Conservation (phyloP, 1,284 basidiomycete genomes). For the Microbotryomycetes sp. region DNA sequence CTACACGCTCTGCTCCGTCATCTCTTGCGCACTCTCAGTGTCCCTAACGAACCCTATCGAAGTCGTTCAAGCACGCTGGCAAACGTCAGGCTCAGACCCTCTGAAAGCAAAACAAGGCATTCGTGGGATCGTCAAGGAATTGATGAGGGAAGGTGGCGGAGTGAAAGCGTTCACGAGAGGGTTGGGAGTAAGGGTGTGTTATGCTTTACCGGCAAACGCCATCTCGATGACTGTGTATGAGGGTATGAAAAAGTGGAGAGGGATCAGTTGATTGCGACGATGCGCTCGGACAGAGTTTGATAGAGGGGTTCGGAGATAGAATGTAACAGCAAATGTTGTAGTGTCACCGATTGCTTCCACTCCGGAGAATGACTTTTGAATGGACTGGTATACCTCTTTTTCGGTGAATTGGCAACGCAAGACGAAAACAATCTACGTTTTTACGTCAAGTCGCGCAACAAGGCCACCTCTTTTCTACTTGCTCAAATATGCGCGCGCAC, state of each 20-base stretch:
- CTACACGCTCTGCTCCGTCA: slow-evolving; percentile 32
- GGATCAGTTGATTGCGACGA: neutral
- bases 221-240: slow-evolving; percentile 33
- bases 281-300: no score
- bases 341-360: neutral
- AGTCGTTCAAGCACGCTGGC: slow-evolving; percentile 33
- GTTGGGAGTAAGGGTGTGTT: slow-evolving; percentile 27
- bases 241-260: slow-evolving; percentile 26
- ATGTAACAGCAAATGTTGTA: neutral
- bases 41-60: slow-evolving; percentile 32
- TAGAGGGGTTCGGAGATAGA: neutral
- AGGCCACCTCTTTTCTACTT: no score
- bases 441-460: no score
- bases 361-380: no score
- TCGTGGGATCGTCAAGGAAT: slow-evolving; percentile 19
- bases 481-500: no score
- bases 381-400: no score
- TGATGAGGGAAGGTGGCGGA: slow-evolving; percentile 27
- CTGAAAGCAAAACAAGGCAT: slow-evolving; percentile 20
- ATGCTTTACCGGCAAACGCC: slow-evolving; percentile 33
- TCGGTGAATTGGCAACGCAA: no score
- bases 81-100: slow-evolving; percentile 26
- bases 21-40: slow-evolving; percentile 23
- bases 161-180: slow-evolving; percentile 28
- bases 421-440: no score